These are phyloP conservation scores for Solanum verrucosum DNA, from an alignment of 257 asterid species.

Conservation along the genomic window DNA sequence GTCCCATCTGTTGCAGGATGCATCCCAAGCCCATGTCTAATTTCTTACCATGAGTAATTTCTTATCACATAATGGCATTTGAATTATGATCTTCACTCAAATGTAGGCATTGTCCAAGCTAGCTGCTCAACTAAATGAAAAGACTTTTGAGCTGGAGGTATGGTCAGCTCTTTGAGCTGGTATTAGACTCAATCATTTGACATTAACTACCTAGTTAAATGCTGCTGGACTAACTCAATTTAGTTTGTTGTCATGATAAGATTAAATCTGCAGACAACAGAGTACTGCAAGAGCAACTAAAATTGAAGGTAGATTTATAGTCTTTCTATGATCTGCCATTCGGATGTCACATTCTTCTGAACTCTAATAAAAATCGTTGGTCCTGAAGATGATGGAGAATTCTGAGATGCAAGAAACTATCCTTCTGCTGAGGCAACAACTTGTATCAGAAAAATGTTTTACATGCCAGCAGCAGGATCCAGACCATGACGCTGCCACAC, in stretches of 20 bases:
- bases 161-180: constrained; percentile 4
- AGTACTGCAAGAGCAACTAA: constrained; percentile 80
- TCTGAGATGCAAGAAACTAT: constrained; percentile 62
- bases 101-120: constrained; percentile 58
- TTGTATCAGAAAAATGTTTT: constrained; percentile 30
- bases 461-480: constrained; percentile 11
- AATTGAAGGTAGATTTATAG: constrained; percentile 41
- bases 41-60: not conserved
- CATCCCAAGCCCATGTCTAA: not conserved
- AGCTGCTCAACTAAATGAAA: constrained; percentile 68
- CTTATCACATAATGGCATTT: not conserved
- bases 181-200: not conserved
- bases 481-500: constrained; percentile 12
- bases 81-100: not conserved
- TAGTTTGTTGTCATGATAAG: constrained; percentile 20
- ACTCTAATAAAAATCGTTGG: constrained; percentile 1
- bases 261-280: constrained; percentile 85
- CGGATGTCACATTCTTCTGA: not conserved
- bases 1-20: not conserved
- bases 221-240: constrained; percentile 18
- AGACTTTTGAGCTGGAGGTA: constrained; percentile 83
- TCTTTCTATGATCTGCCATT: not conserved
- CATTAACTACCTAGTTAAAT: constrained; percentile 1
- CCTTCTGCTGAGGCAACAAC: constrained; percentile 42
- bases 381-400: constrained; percentile 38